Percentiles rank a stretch among this genome's conserved stretches.
Evolutionary conservation across 192 early-diverging fungal species (phyloP).

Genomic region (Piromyces finnis): DNA sequence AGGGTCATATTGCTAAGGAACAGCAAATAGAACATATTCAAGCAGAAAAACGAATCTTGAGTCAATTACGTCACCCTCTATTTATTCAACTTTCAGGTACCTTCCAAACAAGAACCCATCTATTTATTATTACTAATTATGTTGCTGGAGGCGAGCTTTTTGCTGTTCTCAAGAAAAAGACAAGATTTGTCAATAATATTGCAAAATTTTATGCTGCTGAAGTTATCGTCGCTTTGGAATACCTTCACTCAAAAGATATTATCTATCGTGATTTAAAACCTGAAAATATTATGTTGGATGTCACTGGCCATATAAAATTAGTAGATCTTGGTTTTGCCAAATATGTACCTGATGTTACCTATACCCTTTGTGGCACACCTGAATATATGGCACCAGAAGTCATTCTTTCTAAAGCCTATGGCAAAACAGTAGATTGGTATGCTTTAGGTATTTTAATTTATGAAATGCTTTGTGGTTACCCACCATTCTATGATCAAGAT

Average conservation of each 20-base stretch:
- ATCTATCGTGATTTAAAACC: constrained; percentile 72
- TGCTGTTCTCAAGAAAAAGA: constrained; percentile 6
- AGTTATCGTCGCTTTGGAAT: constrained; percentile 56
- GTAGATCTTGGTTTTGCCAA: constrained; percentile 79
- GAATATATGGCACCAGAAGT: constrained; percentile 56
- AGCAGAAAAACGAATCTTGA: neutral
- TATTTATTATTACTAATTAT: constrained; percentile 38
- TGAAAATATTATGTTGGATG: constrained; percentile 56
- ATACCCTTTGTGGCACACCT: constrained; percentile 74
- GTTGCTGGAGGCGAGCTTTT: constrained; percentile 38
- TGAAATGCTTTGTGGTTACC: constrained; percentile 50
- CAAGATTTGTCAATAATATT: constrained; percentile 46
- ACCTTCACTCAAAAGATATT: constrained; percentile 54
- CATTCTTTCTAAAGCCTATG: constrained; percentile 50
- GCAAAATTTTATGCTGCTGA: constrained; percentile 60
- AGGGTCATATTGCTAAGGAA: neutral
- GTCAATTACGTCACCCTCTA: neutral
- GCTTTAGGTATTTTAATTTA: constrained; percentile 45
- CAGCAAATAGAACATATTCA: neutral
- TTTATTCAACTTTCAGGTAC: constrained; percentile 29
- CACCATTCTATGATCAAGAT: constrained; percentile 47
- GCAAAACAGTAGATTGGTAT: constrained; percentile 51
- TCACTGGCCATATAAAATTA: constrained; percentile 64
- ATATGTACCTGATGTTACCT: constrained; percentile 61
- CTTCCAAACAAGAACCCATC: constrained; percentile 24